phyloP scores from a whole-genome alignment of 805 yeast genomes.

The Teunomyces stri region DNA sequence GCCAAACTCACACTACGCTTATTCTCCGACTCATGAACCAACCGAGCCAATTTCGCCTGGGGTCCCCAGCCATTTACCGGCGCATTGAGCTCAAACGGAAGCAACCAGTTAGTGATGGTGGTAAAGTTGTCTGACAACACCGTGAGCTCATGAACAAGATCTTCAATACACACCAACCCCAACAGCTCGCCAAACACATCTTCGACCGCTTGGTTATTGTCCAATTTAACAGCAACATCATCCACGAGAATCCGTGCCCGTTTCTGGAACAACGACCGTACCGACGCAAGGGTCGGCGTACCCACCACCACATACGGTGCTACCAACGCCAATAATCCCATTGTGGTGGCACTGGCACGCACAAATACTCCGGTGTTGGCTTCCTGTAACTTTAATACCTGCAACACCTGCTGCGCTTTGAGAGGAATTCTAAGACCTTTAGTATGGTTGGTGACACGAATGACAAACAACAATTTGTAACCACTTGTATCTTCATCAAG shows the following conservation, averaged over 20 bases:
- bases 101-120: conserved; percentile 56
- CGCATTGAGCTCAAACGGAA: conserved; percentile 66
- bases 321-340: conserved; percentile 62
- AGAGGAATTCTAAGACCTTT: conserved; percentile 62
- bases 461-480: conserved; percentile 52
- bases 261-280: conserved; percentile 72
- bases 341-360: conserved; percentile 56
- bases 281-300: conserved; percentile 67
- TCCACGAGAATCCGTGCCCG: conserved; percentile 55
- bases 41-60: conserved; percentile 61
- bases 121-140: conserved; percentile 65
- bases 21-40: conserved; percentile 53
- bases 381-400: conserved; percentile 58
- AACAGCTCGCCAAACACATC: conserved; percentile 56
- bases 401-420: conserved; percentile 58
- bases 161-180: conserved; percentile 79
- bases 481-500: conserved; percentile 31
- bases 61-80: conserved; percentile 78
- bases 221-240: conserved; percentile 26
- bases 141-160: conserved; percentile 68
- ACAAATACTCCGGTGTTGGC: conserved; percentile 71
- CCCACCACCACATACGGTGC: conserved; percentile 76
- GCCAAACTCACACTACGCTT: conserved; percentile 53
- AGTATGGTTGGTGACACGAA: conserved; percentile 62
- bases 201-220: conserved; percentile 74